These are phyloP conservation scores for Cladosporium sp. DNA, from an alignment of 2,329 filamentous ascomycete genomes.

Conservation along the genomic window DNA sequence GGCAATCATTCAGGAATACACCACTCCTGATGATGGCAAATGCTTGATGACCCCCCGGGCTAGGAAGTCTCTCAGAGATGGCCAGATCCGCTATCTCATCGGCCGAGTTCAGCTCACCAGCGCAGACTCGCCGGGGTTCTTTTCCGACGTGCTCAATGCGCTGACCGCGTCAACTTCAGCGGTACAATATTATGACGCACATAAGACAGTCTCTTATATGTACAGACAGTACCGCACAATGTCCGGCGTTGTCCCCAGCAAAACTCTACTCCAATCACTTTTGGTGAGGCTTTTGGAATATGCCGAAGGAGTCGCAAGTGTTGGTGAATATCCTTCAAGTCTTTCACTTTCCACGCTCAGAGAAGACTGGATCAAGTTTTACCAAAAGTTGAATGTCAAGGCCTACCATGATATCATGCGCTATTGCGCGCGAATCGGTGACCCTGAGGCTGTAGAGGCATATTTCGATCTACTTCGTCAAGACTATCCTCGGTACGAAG, in stretches of 20 bases:
- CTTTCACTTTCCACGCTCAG: constrained; percentile 16
- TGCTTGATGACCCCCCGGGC: neutral
- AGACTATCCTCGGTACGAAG: constrained; percentile 19
- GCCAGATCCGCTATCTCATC: constrained; percentile 15
- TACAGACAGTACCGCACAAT: constrained; percentile 7
- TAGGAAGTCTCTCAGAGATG: constrained; percentile 7
- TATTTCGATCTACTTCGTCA: constrained; percentile 30
- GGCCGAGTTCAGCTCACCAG: constrained; percentile 10
- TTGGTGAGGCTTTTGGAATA: neutral
- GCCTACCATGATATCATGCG: constrained; percentile 4
- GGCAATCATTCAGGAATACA: constrained; percentile 18
- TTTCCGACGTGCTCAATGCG: constrained; percentile 13
- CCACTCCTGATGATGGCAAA: neutral
- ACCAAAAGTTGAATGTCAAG: constrained; percentile 23
- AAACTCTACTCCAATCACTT: neutral
- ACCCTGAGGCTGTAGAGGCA: constrained; percentile 29
- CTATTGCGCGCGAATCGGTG: constrained; percentile 32
- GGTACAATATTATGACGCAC: constrained; percentile 13
- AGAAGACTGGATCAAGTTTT: constrained; percentile 23
- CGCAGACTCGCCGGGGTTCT: constrained; percentile 13
- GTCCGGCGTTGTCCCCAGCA: neutral
- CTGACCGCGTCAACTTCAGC: constrained; percentile 7
- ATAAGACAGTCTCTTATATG: constrained; percentile 17
- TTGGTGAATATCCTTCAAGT: neutral
- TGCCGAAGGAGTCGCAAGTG: neutral